Evolutionary conservation across 768 basidiomycete species (phyloP), one percentile per base, ranked within the genome.

Genomic region (Mrakia hoshinonis): DNA sequence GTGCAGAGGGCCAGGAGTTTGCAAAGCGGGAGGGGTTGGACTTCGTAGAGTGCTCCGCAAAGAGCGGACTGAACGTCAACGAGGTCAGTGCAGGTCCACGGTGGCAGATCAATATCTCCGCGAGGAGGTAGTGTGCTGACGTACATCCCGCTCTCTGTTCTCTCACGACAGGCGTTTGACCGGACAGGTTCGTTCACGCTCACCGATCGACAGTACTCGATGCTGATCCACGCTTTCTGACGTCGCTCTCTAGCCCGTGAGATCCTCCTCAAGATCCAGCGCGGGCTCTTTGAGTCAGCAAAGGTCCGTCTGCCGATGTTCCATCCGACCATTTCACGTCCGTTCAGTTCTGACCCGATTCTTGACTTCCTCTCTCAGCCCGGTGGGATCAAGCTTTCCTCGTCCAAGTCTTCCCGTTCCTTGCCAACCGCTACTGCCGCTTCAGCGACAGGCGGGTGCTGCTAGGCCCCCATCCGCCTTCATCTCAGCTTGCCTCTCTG

Each of bases 21-120:
- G 92, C 92, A 0, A 87, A 91, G 65, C 90, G 92, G 79, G 91
- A 95, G 81, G 91, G 91, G 55, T 80, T 94, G 58, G 88, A 93
- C 88, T 95, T 91, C 89, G 86, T 85, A 61, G 92, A 94, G 81
- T 91, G 91, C 1, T 90, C 89, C 77, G 92, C 92, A 49, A 95
- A 95, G 85, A 83, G 86, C 20, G 91, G 90, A 34, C 88, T 92
- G 74, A 90, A 89, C 72, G 91, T 95, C 18, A 80, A 87, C 52
- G 89, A 91, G 66, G 88, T 94, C 73, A 93, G 67, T 66, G 3
- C n/a, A 13, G 34, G 12, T 22, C 20, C n/a, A 24, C 9, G 12
- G 4, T 54, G 26, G 31, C 12, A 51, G 29, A 26, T 12, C 10
- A 18, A 15, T 11, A 18, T 20, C 1, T 6, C 52, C 24, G 1